phyloP scores from a whole-genome alignment of 306 rosid genomes.

The Cotoneaster glaucophyllus region DNA sequence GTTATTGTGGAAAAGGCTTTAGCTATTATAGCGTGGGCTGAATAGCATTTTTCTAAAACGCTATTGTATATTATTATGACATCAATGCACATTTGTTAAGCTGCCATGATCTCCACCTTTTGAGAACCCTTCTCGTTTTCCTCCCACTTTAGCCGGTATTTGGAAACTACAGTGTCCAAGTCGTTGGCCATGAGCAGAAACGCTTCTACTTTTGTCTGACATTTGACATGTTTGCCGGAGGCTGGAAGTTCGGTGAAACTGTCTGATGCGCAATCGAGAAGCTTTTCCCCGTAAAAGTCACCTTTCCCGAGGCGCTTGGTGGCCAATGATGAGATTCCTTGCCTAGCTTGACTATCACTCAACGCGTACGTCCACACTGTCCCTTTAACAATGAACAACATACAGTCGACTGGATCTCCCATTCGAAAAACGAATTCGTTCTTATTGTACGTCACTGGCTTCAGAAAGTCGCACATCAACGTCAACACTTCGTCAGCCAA shows the following conservation, averaged over 20 bases:
- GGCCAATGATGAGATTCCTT: neutral
- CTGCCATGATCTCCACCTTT: too few relatives aligned
- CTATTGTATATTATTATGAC: too few relatives aligned
- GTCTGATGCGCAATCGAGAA: constrained; percentile 26
- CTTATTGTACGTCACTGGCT: neutral
- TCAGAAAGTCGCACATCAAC: neutral
- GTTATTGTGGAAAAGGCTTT: too few relatives aligned
- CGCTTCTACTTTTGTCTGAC: constrained; percentile 36
- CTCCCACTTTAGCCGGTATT: neutral
- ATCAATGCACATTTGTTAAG: too few relatives aligned
- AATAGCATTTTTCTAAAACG: too few relatives aligned
- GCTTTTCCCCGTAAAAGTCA: neutral
- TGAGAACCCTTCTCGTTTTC: too few relatives aligned
- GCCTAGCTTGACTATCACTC: neutral
- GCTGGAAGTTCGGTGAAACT: constrained; percentile 31
- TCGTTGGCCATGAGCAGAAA: neutral
- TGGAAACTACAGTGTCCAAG: neutral
- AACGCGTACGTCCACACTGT: neutral
- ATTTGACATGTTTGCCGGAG: constrained; percentile 28
- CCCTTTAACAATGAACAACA: constrained; percentile 7
- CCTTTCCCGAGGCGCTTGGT: neutral
- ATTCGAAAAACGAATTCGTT: neutral
- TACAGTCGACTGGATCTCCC: constrained; percentile 3
- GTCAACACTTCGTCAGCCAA: neutral
- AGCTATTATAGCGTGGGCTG: too few relatives aligned